phyloP scores from a whole-genome alignment of 2,329 filamentous ascomycete genomes.

The Calonectria pteridis region DNA sequence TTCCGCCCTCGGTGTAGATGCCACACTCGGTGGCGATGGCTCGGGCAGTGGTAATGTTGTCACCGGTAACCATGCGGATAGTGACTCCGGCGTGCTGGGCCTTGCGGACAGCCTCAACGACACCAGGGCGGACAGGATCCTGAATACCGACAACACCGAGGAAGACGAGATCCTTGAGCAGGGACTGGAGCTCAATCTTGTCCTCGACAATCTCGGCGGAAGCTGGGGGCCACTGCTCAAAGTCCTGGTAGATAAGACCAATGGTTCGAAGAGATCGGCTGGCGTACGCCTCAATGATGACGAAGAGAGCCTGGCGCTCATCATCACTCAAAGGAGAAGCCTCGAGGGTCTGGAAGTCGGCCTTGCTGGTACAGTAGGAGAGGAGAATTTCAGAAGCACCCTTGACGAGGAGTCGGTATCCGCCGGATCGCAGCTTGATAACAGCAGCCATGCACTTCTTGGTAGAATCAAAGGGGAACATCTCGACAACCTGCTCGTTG shows the following conservation, averaged over 20 bases:
- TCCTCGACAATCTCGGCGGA: slow-evolving; percentile 65
- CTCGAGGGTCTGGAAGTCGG: slow-evolving; percentile 57
- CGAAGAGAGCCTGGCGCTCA: neutral
- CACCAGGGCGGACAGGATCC: slow-evolving; percentile 72
- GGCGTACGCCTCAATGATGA: slow-evolving; percentile 68
- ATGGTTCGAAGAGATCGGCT: slow-evolving; percentile 78
- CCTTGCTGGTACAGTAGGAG: slow-evolving; percentile 49
- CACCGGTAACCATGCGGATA: slow-evolving; percentile 71
- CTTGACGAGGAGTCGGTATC: slow-evolving; percentile 62
- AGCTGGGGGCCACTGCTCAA: slow-evolving; percentile 72
- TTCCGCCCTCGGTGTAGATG: slow-evolving; percentile 70
- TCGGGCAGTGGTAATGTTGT: slow-evolving; percentile 55
- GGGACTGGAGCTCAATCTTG: slow-evolving; percentile 62
- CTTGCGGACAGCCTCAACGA: slow-evolving; percentile 70
- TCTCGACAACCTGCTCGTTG: slow-evolving; percentile 58
- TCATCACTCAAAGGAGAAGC: slow-evolving; percentile 60
- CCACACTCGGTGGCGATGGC: slow-evolving; percentile 58
- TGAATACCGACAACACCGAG: slow-evolving; percentile 70
- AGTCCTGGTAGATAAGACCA: slow-evolving; percentile 78
- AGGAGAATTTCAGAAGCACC: slow-evolving; percentile 68
- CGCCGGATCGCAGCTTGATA: slow-evolving; percentile 55
- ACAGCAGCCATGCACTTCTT: slow-evolving; percentile 69
- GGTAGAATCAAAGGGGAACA: slow-evolving; percentile 65
- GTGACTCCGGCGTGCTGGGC: slow-evolving; percentile 74
- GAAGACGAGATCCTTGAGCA: slow-evolving; percentile 52